phyloP scores from a whole-genome alignment of 176 grass and related monocot genomes.

The Cymbopogon citratus region DNA sequence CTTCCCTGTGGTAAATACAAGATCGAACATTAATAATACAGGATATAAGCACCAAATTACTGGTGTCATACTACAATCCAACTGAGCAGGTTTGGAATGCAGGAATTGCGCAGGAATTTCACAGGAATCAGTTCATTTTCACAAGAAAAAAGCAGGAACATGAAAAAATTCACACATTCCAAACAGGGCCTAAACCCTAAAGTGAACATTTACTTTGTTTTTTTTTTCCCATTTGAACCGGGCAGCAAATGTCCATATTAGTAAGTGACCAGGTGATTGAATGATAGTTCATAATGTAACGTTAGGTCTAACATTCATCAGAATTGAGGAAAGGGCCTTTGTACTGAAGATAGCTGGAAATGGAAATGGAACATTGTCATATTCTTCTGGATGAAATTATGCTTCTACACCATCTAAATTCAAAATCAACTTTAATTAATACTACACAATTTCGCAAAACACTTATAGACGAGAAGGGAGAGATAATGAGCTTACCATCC shows the following conservation, averaged over 20 bases:
- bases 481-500: constrained; percentile 40
- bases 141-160: no score
- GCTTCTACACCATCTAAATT: neutral
- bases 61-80: neutral
- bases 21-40: constrained; percentile 11
- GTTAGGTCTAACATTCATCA: neutral
- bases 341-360: neutral
- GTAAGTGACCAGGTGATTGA: neutral
- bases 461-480: neutral
- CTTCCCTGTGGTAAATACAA: constrained; percentile 47
- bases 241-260: neutral
- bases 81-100: neutral
- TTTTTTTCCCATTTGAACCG: neutral
- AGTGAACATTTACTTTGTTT: no score
- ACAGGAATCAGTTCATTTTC: no score
- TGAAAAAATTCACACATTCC: no score
- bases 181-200: no score
- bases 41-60: neutral
- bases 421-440: neutral
- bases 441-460: neutral
- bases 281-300: neutral
- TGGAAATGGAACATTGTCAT: neutral
- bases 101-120: no score
- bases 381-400: neutral
- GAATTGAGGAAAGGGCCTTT: neutral